Base-by-base conservation (phyloP, 306 rosid species). In the Lagenaria siceraria region DNA sequence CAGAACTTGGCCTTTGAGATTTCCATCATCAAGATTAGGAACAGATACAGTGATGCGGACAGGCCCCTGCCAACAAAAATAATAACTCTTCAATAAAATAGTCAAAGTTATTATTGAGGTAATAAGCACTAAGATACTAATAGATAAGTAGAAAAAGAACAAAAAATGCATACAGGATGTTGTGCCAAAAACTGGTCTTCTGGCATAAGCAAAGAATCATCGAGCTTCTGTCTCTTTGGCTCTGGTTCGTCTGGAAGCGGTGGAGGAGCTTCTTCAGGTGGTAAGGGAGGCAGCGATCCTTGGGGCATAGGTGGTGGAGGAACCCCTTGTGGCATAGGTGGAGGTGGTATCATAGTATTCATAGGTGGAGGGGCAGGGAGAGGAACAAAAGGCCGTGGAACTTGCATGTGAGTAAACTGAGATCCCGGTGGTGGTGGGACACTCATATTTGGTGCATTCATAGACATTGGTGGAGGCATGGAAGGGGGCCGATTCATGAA, bases 191-290 rank as follows among this genome's bases (percentile, higher is more conserved):
- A 95, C 77, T 90, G 90, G 76, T 95, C 99, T 86, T 95, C 97
- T 1, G 97, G 90, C 59, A 88, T 85, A 78, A 95, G 97, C 86
- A 87, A 79, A 46, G 88, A 87, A 87, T 95, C 97, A 53, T 95
- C 97, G 73, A 82, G 97, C 81, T 87, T 95, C 84, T 87, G 97
- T 85, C 88, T 85, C 92, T 95, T 95, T 27, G 97, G 97, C 77
- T 95, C 97, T 7, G 97, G 99, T 81, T 95, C 99, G 9, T 92
- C 97, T 10, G 96, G 99, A 36, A 90, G 97, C 0, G 97, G 97
- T 4, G 97, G 99, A 79, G 92, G 97, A 85, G 97, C 99, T 86
- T 92, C 99, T 29, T 95, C 99, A 6, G 96, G 99, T 22, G 93
- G 96, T 1, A 96, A 96, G 0, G 98, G 97, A 0, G 98, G 97